Evolutionary conservation across 306 rosid species (phyloP), one percentile per base, ranked within the genome.

Genomic region (Cicer chorassanicum): DNA sequence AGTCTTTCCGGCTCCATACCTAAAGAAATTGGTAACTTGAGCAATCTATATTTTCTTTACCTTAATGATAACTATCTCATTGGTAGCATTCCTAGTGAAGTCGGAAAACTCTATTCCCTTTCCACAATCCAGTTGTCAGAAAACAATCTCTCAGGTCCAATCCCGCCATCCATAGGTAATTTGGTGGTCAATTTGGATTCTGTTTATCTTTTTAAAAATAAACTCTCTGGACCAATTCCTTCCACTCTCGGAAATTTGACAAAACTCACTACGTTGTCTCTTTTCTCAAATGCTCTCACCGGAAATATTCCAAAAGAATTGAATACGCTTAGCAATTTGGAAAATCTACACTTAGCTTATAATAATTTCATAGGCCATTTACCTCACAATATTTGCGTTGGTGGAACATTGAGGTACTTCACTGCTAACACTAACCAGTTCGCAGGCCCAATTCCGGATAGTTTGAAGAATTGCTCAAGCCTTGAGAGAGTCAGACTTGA

Each of bases 321-420:
- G 43, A 61, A 36, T 13, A 61, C 0, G 21, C 2, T 61, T 6
- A 36, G 21, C 45, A 36, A 61, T 61, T 61, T 61, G 3, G 2
- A 6, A 36, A 1, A 0, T 0, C 2, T 60, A 2, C 12, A 60
- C 1, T 36, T 60, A 36, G 6, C 0, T 13, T 0, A 11, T 36
- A 36, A 61, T n/a, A 36, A 34, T 3, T 61, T 61, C 11, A n/a
- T 2, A 13, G 67, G 67, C 1, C 12, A 61, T 2, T 36, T 36
- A 36, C 67, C 67, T 36, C 45, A 61, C 11, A 13, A 61, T 1
- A 36, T 61, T 13, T 61, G 67, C 34, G 6, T 13, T 12, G 6
- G 45, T 61, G 45, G 67, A 2, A 12, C 0, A 6, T 61, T 61
- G 43, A 6, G 5, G 2, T 0, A 0, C 0, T 61, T 61, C 4